Evolutionary conservation across 345 rosid species (phyloP), one percentile per base, ranked within the genome.

Genomic region (Linum usitatissimum): DNA sequence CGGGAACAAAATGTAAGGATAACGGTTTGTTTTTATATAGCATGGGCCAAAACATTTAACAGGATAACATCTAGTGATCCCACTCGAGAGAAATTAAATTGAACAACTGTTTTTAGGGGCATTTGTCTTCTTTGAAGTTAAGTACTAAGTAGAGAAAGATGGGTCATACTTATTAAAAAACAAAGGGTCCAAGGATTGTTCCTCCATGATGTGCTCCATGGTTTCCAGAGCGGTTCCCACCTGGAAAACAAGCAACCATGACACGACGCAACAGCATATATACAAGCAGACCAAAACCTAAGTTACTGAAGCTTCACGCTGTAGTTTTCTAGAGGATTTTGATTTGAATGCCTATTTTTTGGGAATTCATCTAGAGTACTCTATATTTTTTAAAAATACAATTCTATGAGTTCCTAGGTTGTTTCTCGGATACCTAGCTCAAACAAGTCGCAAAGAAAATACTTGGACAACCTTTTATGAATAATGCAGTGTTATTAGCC

Each of bases 131-230:
- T 23, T 23, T 23, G 1, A 23, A 23, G 28, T 23, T 23, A 23
- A 34, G 38, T 5, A 4, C 38, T 7, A 34, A 3, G 6, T 34
- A 34, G 38, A 34, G 8, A 34, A 34, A 4, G 7, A 57, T n/a
- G 55, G 65, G 42, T 68, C 95, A 8, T 80, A 91, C 98, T 80
- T 83, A 23, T 91, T 73, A 30, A 88, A 66, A 69, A 66, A 80
- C 55, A 91, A 73, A 54, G 81, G 81, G 80, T 91, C 88, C 61
- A 91, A 71, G 68, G 59, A 57, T 71, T 81, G 84, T 75, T 91
- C 98, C 76, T 88, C 95, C 53, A 86, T 73, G 70, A 82, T 71
- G 75, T 84, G 82, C 68, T 88, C 93, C 62, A 86, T 75, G 42
- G 74, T 73, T 80, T 83, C 85, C 67, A 88, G 90, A 71, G 72